phyloP scores from a whole-genome alignment of 768 basidiomycete genomes.

The Panaeolus papilionaceus region DNA sequence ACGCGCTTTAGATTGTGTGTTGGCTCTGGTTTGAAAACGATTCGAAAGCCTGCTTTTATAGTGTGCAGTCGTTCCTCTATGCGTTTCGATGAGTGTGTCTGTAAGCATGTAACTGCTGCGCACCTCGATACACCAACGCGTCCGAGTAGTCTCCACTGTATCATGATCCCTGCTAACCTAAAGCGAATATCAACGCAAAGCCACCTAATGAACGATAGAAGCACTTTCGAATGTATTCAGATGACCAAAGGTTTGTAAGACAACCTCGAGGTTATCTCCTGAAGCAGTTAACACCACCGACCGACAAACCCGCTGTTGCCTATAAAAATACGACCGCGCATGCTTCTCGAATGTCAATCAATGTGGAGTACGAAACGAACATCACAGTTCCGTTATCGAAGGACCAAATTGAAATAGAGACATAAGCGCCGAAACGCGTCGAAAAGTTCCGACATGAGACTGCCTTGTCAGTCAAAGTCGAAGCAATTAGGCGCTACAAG shows the following conservation, averaged over 20 bases:
- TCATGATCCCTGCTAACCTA: not conserved
- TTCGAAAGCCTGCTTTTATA: not conserved
- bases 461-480: too few relatives aligned
- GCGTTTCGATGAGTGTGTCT: too few relatives aligned
- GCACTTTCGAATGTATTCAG: not conserved
- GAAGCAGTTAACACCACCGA: not conserved
- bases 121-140: not conserved
- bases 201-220: not conserved
- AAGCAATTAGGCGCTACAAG: too few relatives aligned
- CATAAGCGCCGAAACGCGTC: too few relatives aligned
- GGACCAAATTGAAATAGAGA: too few relatives aligned
- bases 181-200: not conserved
- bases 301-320: not conserved
- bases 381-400: not conserved
- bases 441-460: too few relatives aligned
- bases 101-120: not conserved
- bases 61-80: not conserved
- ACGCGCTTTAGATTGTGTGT: not conserved
- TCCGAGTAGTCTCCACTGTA: not conserved
- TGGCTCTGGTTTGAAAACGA: not conserved
- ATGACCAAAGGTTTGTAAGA: not conserved
- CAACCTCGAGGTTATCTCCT: not conserved
- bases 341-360: not conserved
- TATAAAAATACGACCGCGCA: not conserved
- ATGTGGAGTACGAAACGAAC: too few relatives aligned